Evolutionary conservation across 768 basidiomycete genomes (phyloP).

Genomic region (Boletus pseudo-olivaceus): DNA sequence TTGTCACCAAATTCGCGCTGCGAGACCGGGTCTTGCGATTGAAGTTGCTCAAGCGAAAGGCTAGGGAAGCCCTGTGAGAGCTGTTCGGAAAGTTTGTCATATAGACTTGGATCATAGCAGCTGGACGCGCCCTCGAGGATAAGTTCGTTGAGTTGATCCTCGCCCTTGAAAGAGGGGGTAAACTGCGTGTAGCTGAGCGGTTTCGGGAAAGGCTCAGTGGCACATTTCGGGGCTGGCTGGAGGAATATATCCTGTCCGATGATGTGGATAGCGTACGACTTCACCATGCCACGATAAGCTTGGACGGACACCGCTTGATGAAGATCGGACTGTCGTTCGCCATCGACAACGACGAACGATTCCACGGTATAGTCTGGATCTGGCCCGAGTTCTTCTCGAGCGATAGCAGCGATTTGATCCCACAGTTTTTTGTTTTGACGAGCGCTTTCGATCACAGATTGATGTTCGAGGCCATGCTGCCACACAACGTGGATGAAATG

Average conservation of each 20-base stretch:
- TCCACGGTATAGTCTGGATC: slow-evolving; percentile 63
- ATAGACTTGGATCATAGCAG: slow-evolving; percentile 68
- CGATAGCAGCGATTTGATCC: slow-evolving; percentile 61
- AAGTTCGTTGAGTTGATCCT: slow-evolving; percentile 64
- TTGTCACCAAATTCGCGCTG: slow-evolving; percentile 78
- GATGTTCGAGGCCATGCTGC: slow-evolving; percentile 79
- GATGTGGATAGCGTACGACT: slow-evolving; percentile 73
- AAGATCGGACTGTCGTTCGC: slow-evolving; percentile 45
- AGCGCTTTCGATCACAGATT: slow-evolving; percentile 49
- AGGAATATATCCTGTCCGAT: slow-evolving; percentile 72
- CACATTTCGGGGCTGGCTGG: slow-evolving; percentile 42
- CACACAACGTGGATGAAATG: slow-evolving; percentile 75
- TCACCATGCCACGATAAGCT: slow-evolving; percentile 66
- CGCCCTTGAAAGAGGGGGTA: slow-evolving; percentile 52
- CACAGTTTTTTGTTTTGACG: slow-evolving; percentile 64
- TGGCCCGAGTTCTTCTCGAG: slow-evolving; percentile 68
- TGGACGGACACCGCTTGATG: slow-evolving; percentile 62
- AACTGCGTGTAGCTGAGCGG: slow-evolving; percentile 60
- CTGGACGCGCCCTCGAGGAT: slow-evolving; percentile 67
- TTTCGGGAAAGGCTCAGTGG: slow-evolving; percentile 39
- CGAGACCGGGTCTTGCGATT: slow-evolving; percentile 53
- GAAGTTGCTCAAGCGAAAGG: slow-evolving; percentile 62
- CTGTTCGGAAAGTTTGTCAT: slow-evolving; percentile 54
- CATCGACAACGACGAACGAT: slow-evolving; percentile 38
- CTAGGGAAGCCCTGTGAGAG: slow-evolving; percentile 53